A percentile compares a stretch with the other conserved stretches of the same genome.
Conservation (phyloP, 2,329 filamentous ascomycete species). For the Xylaria sp. region DNA sequence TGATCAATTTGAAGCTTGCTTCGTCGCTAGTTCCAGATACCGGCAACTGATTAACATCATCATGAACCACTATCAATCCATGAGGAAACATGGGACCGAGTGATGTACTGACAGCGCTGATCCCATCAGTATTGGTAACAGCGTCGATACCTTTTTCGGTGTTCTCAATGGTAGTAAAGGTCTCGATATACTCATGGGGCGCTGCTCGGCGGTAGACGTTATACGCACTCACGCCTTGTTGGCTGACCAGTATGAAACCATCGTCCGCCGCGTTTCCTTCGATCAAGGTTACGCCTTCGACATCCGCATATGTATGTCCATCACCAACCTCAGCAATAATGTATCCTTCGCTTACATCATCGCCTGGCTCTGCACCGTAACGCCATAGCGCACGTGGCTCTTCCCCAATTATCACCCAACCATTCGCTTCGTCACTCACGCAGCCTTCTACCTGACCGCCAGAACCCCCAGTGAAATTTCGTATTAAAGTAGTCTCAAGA, state of each 20-base stretch:
- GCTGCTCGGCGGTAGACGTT: constrained; percentile 61
- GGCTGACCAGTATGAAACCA: constrained; percentile 64
- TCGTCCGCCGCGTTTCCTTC: constrained; percentile 56
- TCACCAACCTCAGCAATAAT: constrained; percentile 58
- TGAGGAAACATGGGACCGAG: constrained; percentile 56
- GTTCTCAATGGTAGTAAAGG: constrained; percentile 59
- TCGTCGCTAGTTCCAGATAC: constrained; percentile 58
- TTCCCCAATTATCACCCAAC: constrained; percentile 63
- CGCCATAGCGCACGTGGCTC: constrained; percentile 64
- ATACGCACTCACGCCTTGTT: constrained; percentile 64
- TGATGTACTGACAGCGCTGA: constrained; percentile 58
- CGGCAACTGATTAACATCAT: constrained; percentile 63
- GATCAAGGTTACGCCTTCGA: constrained; percentile 65
- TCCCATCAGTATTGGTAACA: constrained; percentile 65
- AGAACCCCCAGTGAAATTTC: constrained; percentile 62
- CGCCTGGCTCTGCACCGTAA: constrained; percentile 62
- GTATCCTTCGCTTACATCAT: constrained; percentile 47
- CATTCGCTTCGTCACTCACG: constrained; percentile 62
- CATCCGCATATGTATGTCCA: constrained; percentile 61
- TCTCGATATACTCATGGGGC: constrained; percentile 62
- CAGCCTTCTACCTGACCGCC: constrained; percentile 67
- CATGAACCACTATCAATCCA: constrained; percentile 63
- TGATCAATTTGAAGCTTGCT: constrained; percentile 63
- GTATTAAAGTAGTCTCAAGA: constrained; percentile 59
- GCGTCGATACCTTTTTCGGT: constrained; percentile 57